These are phyloP conservation scores for Trichoderma harzianum DNA, from an alignment of 2,329 filamentous ascomycete genomes.

Conservation along the genomic window DNA sequence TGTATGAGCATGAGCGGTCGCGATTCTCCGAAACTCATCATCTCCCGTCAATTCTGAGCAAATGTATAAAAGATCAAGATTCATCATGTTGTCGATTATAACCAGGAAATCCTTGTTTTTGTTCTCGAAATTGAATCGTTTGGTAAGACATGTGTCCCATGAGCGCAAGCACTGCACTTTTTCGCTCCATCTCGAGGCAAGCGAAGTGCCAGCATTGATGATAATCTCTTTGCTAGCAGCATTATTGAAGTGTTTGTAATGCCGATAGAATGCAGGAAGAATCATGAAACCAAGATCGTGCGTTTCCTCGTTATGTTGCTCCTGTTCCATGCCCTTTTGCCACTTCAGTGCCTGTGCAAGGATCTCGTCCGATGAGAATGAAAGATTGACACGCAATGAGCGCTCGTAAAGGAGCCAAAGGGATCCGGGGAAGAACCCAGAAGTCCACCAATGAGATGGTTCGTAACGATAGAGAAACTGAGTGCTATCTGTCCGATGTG, in stretches of 20 bases:
- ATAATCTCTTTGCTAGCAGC: constrained; percentile 6
- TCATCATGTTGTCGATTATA: constrained; percentile 24
- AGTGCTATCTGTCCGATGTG: constrained; percentile 2
- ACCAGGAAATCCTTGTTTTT: constrained; percentile 17
- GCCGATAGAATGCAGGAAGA: constrained; percentile 10
- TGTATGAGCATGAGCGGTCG: constrained; percentile 16
- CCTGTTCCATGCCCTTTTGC: constrained; percentile 18
- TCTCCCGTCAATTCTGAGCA: constrained; percentile 17
- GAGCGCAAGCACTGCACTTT: constrained; percentile 18
- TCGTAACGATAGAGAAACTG: constrained; percentile 4
- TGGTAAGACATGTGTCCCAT: constrained; percentile 15
- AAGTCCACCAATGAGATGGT: constrained; percentile 27
- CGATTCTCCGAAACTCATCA: constrained; percentile 12
- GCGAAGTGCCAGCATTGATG: constrained; percentile 15
- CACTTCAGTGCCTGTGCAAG: constrained; percentile 16
- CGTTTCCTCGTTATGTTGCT: constrained; percentile 16
- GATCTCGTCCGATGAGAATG: constrained; percentile 13
- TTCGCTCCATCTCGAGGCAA: constrained; percentile 19
- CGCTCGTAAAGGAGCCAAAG: constrained; percentile 18
- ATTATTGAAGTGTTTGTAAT: constrained; percentile 12
- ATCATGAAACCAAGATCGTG: constrained; percentile 22
- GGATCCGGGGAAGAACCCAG: constrained; percentile 21
- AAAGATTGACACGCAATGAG: not conserved
- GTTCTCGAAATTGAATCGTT: constrained; percentile 10
- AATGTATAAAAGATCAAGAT: constrained; percentile 21